These are phyloP conservation scores for Monilinia aucupariae DNA, from an alignment of 2,329 filamentous ascomycete genomes.

Conservation along the genomic window DNA sequence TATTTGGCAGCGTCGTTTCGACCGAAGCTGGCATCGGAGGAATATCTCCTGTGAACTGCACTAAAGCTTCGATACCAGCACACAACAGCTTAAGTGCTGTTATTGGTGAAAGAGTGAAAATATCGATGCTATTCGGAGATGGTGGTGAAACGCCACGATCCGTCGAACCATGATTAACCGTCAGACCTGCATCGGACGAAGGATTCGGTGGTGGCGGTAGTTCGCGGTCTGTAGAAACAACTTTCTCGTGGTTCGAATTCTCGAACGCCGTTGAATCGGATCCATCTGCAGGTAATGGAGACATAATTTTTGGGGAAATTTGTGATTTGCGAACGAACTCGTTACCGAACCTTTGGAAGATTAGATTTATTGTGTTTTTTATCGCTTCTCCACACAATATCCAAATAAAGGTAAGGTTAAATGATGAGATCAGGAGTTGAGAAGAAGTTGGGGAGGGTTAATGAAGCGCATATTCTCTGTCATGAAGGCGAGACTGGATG, in stretches of 20 bases:
- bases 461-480: slow-evolving; percentile 32
- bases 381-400: slow-evolving; percentile 4
- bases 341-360: neutral
- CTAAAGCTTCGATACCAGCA: slow-evolving; percentile 63
- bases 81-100: slow-evolving; percentile 77
- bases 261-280: neutral
- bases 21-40: slow-evolving; percentile 71
- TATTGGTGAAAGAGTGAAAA: slow-evolving; percentile 66
- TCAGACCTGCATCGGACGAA: slow-evolving; percentile 31
- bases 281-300: neutral
- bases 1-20: slow-evolving; percentile 57
- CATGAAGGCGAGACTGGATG: slow-evolving; percentile 18
- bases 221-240: slow-evolving; percentile 30
- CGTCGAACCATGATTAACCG: slow-evolving; percentile 26
- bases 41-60: slow-evolving; percentile 42
- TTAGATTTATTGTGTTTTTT: neutral
- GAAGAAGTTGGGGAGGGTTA: slow-evolving; percentile 25
- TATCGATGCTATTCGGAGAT: slow-evolving; percentile 49
- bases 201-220: slow-evolving; percentile 33
- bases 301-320: neutral
- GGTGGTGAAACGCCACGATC: slow-evolving; percentile 30
- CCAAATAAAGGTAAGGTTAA: slow-evolving; percentile 4
- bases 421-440: slow-evolving; percentile 11
- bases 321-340: neutral
- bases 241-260: slow-evolving; percentile 32